Percentiles rank a stretch among this genome's conserved stretches.
These are phyloP conservation scores for Tolypocladium ophioglossoides DNA, from an alignment of 2,329 filamentous ascomycete genomes.

Conservation along the genomic window DNA sequence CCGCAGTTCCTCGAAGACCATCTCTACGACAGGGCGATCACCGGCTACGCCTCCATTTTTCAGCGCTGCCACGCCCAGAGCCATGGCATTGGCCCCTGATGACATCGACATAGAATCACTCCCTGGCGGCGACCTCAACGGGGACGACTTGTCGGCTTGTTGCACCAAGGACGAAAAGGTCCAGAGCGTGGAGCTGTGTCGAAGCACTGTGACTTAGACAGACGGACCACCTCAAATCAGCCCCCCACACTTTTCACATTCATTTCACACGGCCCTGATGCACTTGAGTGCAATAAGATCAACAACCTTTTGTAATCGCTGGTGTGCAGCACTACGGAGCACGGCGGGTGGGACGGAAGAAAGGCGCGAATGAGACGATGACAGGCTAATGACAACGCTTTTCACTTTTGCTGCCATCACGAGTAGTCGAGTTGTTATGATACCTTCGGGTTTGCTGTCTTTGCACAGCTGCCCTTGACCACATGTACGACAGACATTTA, in stretches of 20 bases:
- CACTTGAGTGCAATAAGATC: neutral
- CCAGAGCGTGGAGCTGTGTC: neutral
- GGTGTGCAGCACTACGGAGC: neutral
- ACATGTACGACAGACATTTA: neutral
- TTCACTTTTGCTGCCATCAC: neutral
- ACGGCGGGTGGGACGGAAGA: neutral
- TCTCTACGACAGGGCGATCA: constrained; percentile 7
- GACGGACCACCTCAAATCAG: neutral
- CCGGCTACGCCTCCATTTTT: constrained; percentile 10
- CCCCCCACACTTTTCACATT: neutral
- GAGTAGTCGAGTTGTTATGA: neutral
- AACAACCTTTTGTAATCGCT: neutral
- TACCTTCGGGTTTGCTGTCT: neutral
- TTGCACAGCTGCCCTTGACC: neutral
- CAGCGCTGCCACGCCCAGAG: constrained; percentile 18
- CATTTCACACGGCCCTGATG: neutral
- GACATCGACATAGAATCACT: neutral
- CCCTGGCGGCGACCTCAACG: neutral
- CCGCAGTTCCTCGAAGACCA: constrained; percentile 1
- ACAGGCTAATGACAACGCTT: neutral
- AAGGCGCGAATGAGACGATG: neutral
- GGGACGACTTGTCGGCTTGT: neutral
- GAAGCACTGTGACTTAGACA: neutral
- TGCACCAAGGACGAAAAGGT: neutral
- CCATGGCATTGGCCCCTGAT: constrained; percentile 9